Evolutionary conservation across 495 filamentous ascomycete genomes (phyloP).

Genomic region (Peziza echinospora): DNA sequence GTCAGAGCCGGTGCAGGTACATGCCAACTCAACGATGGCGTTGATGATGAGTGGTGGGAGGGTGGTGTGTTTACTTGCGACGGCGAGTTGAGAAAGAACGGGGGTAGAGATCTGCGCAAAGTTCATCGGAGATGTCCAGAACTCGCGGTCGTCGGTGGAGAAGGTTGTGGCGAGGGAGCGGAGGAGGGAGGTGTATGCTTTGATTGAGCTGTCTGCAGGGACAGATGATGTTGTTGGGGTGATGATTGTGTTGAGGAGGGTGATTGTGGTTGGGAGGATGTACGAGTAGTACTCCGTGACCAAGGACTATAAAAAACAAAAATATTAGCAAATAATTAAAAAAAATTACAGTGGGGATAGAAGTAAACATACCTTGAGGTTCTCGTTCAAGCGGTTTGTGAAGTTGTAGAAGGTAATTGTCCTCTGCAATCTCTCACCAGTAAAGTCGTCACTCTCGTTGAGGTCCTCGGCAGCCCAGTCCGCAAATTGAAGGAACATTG

Average conservation of each 20-base stretch:
- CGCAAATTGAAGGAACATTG: conserved; percentile 59
- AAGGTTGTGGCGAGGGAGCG: conserved; percentile 50
- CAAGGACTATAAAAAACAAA: conserved; percentile 35
- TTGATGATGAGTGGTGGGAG: conserved; percentile 21
- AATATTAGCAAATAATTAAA: not conserved
- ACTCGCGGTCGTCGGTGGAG: conserved; percentile 54
- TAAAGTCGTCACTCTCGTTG: not conserved
- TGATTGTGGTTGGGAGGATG: conserved; percentile 48
- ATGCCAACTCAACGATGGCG: conserved; percentile 51
- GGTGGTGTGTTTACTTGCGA: conserved; percentile 25
- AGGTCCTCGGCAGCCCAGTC: conserved; percentile 46
- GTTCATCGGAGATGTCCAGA: conserved; percentile 79
- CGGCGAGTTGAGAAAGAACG: conserved; percentile 44
- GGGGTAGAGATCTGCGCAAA: conserved; percentile 47
- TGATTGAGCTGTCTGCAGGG: not conserved
- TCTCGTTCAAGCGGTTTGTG: conserved; percentile 52
- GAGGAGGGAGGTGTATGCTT: conserved; percentile 25
- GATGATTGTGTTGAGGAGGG: conserved; percentile 30
- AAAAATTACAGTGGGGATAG: not conserved
- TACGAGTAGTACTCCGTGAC: conserved; percentile 79
- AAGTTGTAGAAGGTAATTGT: conserved; percentile 56
- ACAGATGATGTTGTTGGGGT: not conserved
- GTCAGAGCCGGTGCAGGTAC: conserved; percentile 47
- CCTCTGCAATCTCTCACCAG: not conserved
- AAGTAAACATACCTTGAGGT: conserved; percentile 39